A percentile compares a stretch with the other conserved stretches of the same genome.
Evolutionary conservation across 2,329 filamentous ascomycete species (phyloP).

Genomic region (Colletotrichum coccodes): DNA sequence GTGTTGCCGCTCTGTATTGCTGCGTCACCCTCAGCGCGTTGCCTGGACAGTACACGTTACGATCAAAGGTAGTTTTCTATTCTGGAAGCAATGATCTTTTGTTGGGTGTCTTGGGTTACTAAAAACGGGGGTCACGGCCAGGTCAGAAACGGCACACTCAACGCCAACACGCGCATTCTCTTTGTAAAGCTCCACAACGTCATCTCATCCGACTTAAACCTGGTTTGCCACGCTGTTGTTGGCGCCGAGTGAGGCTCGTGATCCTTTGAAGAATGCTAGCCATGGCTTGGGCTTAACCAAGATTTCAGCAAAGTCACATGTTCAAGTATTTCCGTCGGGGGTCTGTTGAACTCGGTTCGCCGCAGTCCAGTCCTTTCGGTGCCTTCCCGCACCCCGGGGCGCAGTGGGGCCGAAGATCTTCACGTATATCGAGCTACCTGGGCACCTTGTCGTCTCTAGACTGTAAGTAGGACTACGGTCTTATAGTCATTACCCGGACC

Average conservation of each 20-base stretch:
- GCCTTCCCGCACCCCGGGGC: neutral
- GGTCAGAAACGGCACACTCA: no score
- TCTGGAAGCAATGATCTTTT: no score
- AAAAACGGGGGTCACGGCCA: no score
- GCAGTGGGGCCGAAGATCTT: neutral
- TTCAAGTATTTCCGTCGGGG: neutral
- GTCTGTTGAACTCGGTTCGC: neutral
- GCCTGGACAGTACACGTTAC: no score
- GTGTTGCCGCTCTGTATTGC: no score
- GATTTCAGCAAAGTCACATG: neutral
- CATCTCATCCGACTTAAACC: constrained; percentile 14
- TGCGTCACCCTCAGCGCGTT: no score
- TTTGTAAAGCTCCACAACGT: constrained; percentile 6
- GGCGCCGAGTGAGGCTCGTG: neutral
- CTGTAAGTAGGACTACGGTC: no score
- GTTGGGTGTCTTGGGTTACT: no score
- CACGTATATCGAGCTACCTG: no score
- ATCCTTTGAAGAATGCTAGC: neutral
- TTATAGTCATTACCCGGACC: neutral
- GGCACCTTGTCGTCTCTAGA: no score
- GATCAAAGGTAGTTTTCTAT: no score
- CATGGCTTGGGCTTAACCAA: neutral
- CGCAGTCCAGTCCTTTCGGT: neutral
- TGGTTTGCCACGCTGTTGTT: constrained; percentile 18
- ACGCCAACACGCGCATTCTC: no score